Evolutionary conservation across 345 rosid species (phyloP).

Genomic region (Sonneratia caseolaris): DNA sequence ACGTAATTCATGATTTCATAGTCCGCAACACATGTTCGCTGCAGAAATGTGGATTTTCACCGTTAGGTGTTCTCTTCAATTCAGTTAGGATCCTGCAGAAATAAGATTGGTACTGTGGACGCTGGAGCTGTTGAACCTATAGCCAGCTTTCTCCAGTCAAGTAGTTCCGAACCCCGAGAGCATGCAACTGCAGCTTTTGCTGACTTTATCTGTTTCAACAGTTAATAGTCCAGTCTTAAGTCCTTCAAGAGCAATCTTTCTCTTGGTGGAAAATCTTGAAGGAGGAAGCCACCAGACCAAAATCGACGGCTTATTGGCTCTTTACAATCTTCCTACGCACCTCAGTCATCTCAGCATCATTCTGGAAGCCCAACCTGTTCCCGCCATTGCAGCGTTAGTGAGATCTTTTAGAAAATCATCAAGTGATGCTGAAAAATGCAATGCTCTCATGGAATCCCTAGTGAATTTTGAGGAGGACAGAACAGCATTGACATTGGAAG

Average conservation of each 20-base stretch:
- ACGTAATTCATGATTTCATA: too few relatives aligned
- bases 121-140: slow-evolving; percentile 90
- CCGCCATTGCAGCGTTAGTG: slow-evolving; percentile 46
- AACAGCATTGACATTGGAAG: slow-evolving; percentile 46
- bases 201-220: slow-evolving; percentile 77
- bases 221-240: slow-evolving; percentile 70
- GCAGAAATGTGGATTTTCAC: too few relatives aligned
- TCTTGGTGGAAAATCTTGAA: slow-evolving; percentile 54
- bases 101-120: slow-evolving; percentile 70
- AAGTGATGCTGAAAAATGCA: slow-evolving; percentile 81
- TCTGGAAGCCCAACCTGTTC: slow-evolving; percentile 47
- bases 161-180: slow-evolving; percentile 49
- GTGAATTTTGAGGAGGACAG: slow-evolving; percentile 67
- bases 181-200: slow-evolving; percentile 72
- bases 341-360: slow-evolving; percentile 39
- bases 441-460: slow-evolving; percentile 62
- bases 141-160: slow-evolving; percentile 51
- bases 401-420: slow-evolving; percentile 65
- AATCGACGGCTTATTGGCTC: slow-evolving; percentile 54
- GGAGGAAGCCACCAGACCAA: slow-evolving; percentile 73
- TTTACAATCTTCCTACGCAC: slow-evolving; percentile 80
- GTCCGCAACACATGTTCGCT: too few relatives aligned
- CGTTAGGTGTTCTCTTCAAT: too few relatives aligned
- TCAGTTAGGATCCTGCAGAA: too few relatives aligned
- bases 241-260: slow-evolving; percentile 68